Percentiles rank a stretch among this genome's conserved stretches.
These are phyloP conservation scores for Paracorniculantispora psalliotae DNA, from an alignment of 2,329 filamentous ascomycete genomes.

Conservation along the genomic window DNA sequence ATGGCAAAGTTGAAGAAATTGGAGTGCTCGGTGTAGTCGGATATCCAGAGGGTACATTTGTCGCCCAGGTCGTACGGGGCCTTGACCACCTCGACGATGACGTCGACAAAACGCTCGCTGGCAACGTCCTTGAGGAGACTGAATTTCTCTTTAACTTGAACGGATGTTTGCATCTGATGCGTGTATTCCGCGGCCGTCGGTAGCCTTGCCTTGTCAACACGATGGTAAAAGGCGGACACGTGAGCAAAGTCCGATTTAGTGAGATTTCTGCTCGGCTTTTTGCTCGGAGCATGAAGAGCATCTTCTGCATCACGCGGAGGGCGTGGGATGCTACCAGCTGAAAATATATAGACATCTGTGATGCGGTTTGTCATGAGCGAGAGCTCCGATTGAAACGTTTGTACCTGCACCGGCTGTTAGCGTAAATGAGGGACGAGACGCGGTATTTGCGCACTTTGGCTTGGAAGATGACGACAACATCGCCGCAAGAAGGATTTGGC, in stretches of 20 bases:
- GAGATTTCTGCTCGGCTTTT: slow-evolving; percentile 19
- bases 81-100: slow-evolving; percentile 65
- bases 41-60: slow-evolving; percentile 63
- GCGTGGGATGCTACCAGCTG: slow-evolving; percentile 33
- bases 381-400: slow-evolving; percentile 28
- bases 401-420: slow-evolving; percentile 30
- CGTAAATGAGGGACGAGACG: not conserved
- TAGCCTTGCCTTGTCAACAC: slow-evolving; percentile 37
- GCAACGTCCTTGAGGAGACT: slow-evolving; percentile 59
- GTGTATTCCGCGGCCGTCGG: slow-evolving; percentile 42
- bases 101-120: slow-evolving; percentile 55
- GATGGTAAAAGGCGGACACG: slow-evolving; percentile 44
- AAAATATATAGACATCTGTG: slow-evolving; percentile 28
- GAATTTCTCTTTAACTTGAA: slow-evolving; percentile 52
- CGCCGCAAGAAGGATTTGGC: slow-evolving; percentile 39
- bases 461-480: slow-evolving; percentile 41
- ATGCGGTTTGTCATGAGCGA: slow-evolving; percentile 41
- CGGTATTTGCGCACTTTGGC: slow-evolving; percentile 41
- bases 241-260: slow-evolving; percentile 34
- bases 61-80: slow-evolving; percentile 40
- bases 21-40: slow-evolving; percentile 75
- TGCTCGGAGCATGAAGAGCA: slow-evolving; percentile 22
- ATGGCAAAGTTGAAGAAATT: slow-evolving; percentile 51
- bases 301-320: slow-evolving; percentile 32
- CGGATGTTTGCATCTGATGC: slow-evolving; percentile 31